phyloP scores from a whole-genome alignment of 306 rosid species.

The Canavalia ensiformis region DNA sequence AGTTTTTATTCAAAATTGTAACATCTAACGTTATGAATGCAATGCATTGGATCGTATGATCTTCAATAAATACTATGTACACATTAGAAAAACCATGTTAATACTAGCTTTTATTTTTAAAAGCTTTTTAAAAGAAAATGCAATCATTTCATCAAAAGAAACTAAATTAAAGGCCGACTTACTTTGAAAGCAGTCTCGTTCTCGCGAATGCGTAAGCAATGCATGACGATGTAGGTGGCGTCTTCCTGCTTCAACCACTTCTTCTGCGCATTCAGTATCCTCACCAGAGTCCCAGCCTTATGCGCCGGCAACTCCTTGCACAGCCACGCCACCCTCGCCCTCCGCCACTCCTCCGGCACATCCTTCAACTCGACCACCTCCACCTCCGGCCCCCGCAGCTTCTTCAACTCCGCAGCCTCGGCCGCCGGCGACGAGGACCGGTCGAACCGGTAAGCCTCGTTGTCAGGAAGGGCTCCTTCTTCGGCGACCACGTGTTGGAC shows the following conservation, averaged over 20 bases:
- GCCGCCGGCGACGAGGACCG: not conserved
- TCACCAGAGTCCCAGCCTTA: slow-evolving; percentile 51
- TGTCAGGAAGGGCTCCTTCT: slow-evolving; percentile 1
- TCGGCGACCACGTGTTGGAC: not conserved
- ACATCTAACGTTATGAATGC: no score
- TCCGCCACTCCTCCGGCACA: slow-evolving; percentile 62
- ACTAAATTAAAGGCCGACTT: no score
- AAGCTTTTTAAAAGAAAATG: no score
- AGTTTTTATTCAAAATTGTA: no score
- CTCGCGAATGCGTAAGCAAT: slow-evolving; percentile 90
- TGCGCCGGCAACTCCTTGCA: slow-evolving; percentile 60
- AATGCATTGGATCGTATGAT: no score
- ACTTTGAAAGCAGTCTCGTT: slow-evolving; percentile 80
- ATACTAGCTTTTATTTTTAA: no score
- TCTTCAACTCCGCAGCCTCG: slow-evolving; percentile 36
- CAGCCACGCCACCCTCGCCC: slow-evolving; percentile 63
- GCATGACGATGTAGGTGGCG: slow-evolving; percentile 72
- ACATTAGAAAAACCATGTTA: no score
- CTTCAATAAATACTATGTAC: no score
- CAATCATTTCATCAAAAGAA: no score
- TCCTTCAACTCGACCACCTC: slow-evolving; percentile 57
- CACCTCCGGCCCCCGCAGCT: slow-evolving; percentile 46
- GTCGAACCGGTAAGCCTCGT: slow-evolving; percentile 40
- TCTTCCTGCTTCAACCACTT: slow-evolving; percentile 84
- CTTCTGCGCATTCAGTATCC: slow-evolving; percentile 81